Percentiles rank a stretch among this genome's conserved stretches.
phyloP scores from a whole-genome alignment of 345 rosid species.

The Euclidium syriacum region DNA sequence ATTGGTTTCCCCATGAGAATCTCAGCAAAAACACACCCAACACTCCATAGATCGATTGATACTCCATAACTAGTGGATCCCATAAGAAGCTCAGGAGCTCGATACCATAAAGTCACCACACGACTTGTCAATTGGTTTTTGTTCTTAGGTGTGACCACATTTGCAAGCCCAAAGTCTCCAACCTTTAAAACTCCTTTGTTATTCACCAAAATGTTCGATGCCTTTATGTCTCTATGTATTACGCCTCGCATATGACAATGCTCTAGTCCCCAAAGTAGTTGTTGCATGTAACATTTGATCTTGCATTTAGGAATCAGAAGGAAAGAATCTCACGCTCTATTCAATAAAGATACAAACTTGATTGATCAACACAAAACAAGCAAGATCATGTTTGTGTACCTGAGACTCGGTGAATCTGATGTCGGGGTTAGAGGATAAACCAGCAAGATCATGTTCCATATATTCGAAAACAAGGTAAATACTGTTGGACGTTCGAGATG shows the following conservation, averaged over 20 bases:
- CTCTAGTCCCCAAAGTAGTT: slow-evolving; percentile 59
- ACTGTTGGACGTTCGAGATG: slow-evolving; percentile 53
- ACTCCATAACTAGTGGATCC: slow-evolving; percentile 70
- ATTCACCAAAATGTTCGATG: slow-evolving; percentile 67
- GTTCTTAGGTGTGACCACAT: slow-evolving; percentile 41
- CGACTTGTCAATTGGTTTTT: slow-evolving; percentile 61
- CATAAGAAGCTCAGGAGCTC: slow-evolving; percentile 84
- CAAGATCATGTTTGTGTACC: slow-evolving; percentile 31
- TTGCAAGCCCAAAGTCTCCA: slow-evolving; percentile 77
- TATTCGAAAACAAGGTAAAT: slow-evolving; percentile 77
- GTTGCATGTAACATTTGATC: slow-evolving; percentile 81
- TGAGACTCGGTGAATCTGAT: slow-evolving; percentile 58
- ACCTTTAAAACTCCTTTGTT: slow-evolving; percentile 62
- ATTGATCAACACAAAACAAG: not conserved
- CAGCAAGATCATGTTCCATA: slow-evolving; percentile 86
- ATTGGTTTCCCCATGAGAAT: slow-evolving; percentile 60
- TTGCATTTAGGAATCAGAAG: slow-evolving; percentile 15
- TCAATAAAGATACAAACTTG: not conserved
- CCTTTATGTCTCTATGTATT: slow-evolving; percentile 72
- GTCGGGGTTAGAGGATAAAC: slow-evolving; percentile 49
- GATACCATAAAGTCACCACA: slow-evolving; percentile 79
- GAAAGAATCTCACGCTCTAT: not conserved
- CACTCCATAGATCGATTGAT: slow-evolving; percentile 73
- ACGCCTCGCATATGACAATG: slow-evolving; percentile 67
- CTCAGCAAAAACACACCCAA: slow-evolving; percentile 75